A percentile compares a stretch with the other conserved stretches of the same genome.
These are phyloP conservation scores for Thermothielavioides terrestris DNA, from an alignment of 495 filamentous ascomycete species.

Conservation along the genomic window DNA sequence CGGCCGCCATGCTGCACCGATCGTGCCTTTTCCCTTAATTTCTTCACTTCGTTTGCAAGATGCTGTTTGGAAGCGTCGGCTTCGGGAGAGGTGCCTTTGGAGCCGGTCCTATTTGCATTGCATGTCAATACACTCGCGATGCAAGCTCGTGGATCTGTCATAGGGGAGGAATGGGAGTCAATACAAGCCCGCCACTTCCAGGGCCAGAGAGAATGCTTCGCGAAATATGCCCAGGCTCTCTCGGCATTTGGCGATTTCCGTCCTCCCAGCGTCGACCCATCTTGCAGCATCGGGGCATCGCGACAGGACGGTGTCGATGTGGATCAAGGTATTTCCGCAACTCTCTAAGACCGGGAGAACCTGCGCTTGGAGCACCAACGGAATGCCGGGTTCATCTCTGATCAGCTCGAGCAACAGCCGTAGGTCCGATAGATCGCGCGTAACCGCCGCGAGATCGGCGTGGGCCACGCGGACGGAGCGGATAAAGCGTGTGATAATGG, in stretches of 20 bases:
- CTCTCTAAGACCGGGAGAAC: conserved; percentile 16
- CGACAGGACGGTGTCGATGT: conserved; percentile 14
- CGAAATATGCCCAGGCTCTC: conserved; percentile 13
- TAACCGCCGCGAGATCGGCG: conserved; percentile 22
- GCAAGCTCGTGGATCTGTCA: too few relatives aligned
- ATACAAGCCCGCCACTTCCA: conserved; percentile 20
- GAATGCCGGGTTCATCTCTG: conserved; percentile 16
- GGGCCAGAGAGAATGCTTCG: conserved; percentile 12
- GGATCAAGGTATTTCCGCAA: conserved; percentile 13
- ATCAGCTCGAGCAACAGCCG: conserved; percentile 25
- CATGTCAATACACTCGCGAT: neutral
- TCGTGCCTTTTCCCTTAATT: neutral
- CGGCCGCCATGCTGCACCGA: neutral
- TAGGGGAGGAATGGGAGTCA: neutral
- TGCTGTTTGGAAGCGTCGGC: neutral
- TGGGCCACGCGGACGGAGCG: conserved; percentile 22
- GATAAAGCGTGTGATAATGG: conserved; percentile 23
- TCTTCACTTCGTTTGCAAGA: conserved; percentile 11
- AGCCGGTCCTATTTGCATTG: neutral
- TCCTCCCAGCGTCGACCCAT: conserved; percentile 13
- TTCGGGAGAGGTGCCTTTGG: neutral
- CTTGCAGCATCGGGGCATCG: conserved; percentile 10
- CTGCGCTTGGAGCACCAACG: conserved; percentile 13
- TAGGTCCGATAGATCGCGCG: conserved; percentile 24
- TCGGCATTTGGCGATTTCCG: conserved; percentile 9